These are phyloP conservation scores for Fusarium nygamai DNA, from an alignment of 2,329 filamentous ascomycete genomes.

Conservation along the genomic window DNA sequence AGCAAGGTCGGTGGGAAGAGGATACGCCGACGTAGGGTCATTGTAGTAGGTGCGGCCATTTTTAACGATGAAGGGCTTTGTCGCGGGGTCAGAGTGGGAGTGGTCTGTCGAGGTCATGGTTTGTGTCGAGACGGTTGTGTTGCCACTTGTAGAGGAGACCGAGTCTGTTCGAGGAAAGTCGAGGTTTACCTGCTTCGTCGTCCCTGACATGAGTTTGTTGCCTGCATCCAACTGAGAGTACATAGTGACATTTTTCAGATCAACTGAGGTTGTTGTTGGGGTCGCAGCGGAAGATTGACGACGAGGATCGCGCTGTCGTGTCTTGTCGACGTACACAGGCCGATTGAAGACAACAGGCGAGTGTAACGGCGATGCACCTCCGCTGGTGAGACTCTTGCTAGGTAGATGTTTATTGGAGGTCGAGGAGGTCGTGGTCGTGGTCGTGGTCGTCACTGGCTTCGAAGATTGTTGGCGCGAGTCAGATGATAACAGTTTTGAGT, in stretches of 20 bases:
- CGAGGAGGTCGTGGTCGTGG: slow-evolving; percentile 6
- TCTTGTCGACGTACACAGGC: slow-evolving; percentile 29
- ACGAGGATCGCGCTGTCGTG: slow-evolving; percentile 35
- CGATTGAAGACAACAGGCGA: slow-evolving; percentile 39
- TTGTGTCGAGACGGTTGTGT: slow-evolving; percentile 54
- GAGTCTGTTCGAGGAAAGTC: slow-evolving; percentile 56
- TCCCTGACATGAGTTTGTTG: slow-evolving; percentile 43
- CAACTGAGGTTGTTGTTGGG: slow-evolving; percentile 28
- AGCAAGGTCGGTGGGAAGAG: slow-evolving; percentile 86
- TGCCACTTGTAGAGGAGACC: slow-evolving; percentile 58
- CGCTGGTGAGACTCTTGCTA: slow-evolving; percentile 8
- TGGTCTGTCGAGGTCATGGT: slow-evolving; percentile 62
- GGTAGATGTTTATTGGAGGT: slow-evolving; percentile 30
- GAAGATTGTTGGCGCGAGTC: slow-evolving; percentile 38
- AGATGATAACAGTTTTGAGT: slow-evolving; percentile 33
- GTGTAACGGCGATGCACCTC: not conserved
- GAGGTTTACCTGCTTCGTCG: slow-evolving; percentile 48
- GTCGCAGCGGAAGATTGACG: slow-evolving; percentile 33
- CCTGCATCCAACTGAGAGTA: slow-evolving; percentile 45
- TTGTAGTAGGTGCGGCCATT: slow-evolving; percentile 86
- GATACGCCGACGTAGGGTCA: slow-evolving; percentile 77
- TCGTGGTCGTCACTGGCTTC: slow-evolving; percentile 18
- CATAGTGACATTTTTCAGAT: slow-evolving; percentile 53
- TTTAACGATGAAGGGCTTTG: slow-evolving; percentile 72
- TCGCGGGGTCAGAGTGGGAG: slow-evolving; percentile 53